phyloP scores from a whole-genome alignment of 306 rosid species.

The Potentilla sterilis region DNA sequence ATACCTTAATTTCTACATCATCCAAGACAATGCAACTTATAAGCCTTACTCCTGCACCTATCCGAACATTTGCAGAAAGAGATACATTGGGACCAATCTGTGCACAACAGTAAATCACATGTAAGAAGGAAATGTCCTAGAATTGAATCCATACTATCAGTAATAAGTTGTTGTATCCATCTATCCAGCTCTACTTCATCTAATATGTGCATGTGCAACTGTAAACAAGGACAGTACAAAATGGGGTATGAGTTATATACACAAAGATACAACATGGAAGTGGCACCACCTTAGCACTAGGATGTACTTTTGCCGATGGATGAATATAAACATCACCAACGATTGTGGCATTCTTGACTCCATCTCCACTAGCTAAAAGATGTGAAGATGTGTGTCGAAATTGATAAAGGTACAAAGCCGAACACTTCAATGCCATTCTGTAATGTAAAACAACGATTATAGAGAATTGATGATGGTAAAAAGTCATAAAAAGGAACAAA shows the following conservation, averaged over 20 bases:
- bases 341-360: conserved; percentile 58
- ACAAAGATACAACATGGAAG: conserved; percentile 7
- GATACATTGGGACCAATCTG: conserved; percentile 96
- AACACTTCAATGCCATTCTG: conserved; percentile 96
- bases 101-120: conserved; percentile 9
- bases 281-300: conserved; percentile 71
- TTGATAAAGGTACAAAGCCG: conserved; percentile 84
- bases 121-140: conserved; percentile 18
- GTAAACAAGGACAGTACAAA: neutral
- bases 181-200: neutral
- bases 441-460: conserved; percentile 32
- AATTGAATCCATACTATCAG: neutral
- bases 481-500: conserved; percentile 11
- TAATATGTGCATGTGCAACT: neutral
- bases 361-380: conserved; percentile 78
- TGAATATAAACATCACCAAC: conserved; percentile 83
- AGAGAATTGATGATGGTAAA: conserved; percentile 14
- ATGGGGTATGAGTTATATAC: neutral
- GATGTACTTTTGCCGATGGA: conserved; percentile 95
- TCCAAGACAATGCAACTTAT: conserved; percentile 83
- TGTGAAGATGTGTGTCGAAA: conserved; percentile 69
- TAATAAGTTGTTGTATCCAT: neutral
- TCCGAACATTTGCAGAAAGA: conserved; percentile 91
- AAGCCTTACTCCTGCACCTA: conserved; percentile 92
- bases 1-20: conserved; percentile 83